Evolutionary conservation across 164 flowering plant species (phyloP).

Genomic region (Vitis rotundifolia): DNA sequence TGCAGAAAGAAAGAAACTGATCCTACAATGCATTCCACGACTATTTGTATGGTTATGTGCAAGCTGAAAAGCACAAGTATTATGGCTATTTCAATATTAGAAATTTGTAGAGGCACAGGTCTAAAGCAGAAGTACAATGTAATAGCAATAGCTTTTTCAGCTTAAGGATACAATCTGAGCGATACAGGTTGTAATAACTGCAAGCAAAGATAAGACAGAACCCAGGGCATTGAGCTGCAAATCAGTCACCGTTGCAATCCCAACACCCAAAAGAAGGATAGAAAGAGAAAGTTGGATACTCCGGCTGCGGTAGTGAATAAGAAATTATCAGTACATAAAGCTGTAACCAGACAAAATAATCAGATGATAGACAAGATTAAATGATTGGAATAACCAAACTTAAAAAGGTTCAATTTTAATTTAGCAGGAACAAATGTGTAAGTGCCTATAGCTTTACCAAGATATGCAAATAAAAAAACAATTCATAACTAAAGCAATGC

Average conservation of each 20-base stretch:
- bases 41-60: too few relatives aligned
- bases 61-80: too few relatives aligned
- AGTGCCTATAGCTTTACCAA: too few relatives aligned
- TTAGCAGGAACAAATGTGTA: too few relatives aligned
- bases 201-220: slow-evolving; percentile 79
- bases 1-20: background rate
- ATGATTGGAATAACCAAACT: background rate
- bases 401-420: too few relatives aligned
- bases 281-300: slow-evolving; percentile 66
- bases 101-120: too few relatives aligned
- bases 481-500: too few relatives aligned
- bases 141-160: background rate
- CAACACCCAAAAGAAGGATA: slow-evolving; percentile 82
- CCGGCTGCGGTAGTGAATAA: slow-evolving; percentile 48
- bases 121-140: background rate
- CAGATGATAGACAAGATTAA: background rate
- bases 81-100: too few relatives aligned
- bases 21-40: too few relatives aligned
- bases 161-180: slow-evolving; percentile 95
- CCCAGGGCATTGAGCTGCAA: slow-evolving; percentile 93
- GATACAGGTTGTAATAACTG: slow-evolving; percentile 85
- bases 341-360: background rate
- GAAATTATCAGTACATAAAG: slow-evolving; percentile 11
- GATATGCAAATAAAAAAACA: too few relatives aligned
- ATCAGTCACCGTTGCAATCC: slow-evolving; percentile 96